These are phyloP conservation scores for Russula virescens DNA, from an alignment of 768 basidiomycete species.

Conservation along the genomic window DNA sequence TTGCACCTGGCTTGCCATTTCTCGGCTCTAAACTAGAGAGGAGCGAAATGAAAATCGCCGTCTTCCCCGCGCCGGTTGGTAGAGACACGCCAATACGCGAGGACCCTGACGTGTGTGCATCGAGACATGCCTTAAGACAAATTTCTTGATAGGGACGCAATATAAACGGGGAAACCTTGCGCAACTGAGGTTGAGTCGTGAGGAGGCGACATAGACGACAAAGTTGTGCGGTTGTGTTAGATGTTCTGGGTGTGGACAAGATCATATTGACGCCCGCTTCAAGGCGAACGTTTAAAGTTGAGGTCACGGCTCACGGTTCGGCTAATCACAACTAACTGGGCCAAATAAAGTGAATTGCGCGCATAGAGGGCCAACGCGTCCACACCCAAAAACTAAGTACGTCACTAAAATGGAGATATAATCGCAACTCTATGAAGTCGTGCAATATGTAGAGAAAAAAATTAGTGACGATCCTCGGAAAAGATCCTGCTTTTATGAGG, in stretches of 20 bases:
- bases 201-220: not conserved
- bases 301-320: no score
- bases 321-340: not conserved
- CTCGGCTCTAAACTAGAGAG: slow-evolving; percentile 53
- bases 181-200: not conserved
- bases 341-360: slow-evolving; percentile 17
- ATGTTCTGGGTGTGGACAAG: no score
- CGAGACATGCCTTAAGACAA: slow-evolving; percentile 70
- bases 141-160: slow-evolving; percentile 87
- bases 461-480: slow-evolving; percentile 27
- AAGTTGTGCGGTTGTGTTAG: not conserved
- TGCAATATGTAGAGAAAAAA: slow-evolving; percentile 30
- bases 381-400: slow-evolving; percentile 24
- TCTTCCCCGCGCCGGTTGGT: slow-evolving; percentile 85
- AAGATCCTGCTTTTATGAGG: slow-evolving; percentile 20
- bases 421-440: slow-evolving; percentile 33
- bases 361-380: slow-evolving; percentile 19
- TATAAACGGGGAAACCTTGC: slow-evolving; percentile 27
- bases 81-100: slow-evolving; percentile 78
- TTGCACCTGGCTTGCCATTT: slow-evolving; percentile 38
- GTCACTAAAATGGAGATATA: slow-evolving; percentile 29
- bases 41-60: slow-evolving; percentile 84
- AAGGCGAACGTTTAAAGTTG: not conserved
- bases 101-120: slow-evolving; percentile 60
- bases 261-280: not conserved